Evolutionary conservation across 192 early-diverging fungal genomes (phyloP), one percentile per base, ranked within the genome.

Genomic region (Coemansia guatemalensis): DNA sequence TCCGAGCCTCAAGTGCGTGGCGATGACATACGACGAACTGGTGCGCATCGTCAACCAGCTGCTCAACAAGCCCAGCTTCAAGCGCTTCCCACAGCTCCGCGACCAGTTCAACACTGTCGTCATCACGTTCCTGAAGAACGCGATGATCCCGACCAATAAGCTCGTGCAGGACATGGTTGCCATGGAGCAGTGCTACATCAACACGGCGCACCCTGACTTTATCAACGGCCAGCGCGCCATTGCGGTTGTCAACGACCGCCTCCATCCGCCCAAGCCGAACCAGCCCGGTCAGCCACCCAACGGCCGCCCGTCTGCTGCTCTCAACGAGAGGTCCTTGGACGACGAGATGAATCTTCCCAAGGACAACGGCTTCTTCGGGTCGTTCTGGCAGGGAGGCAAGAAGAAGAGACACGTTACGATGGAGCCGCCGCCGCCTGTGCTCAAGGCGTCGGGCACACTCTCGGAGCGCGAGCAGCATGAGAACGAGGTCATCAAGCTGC

Each of bases 201-300:
- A 99, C 85, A 99, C 98, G 8, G 95, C 85, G 6, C 98, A 99
- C 73, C 96, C 96, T 6, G 96, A 99, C 72, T 99, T 99, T 81
- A 84, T 99, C 71, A 94, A 88, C 68, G 98, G 98, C 29, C 95
- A 98, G 83, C 90, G 88, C 66, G 95, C 95, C 6, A 92, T 96
- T 86, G 85, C 93, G 24, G 86, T 96, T 57, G 91, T 97, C 75
- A 90, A 88, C 56, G 97, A 97, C 23, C 85, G 90, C 48, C 74
- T 94, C 63, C 88, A 90, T 53, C 86, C 87, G 21, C 82, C 86
- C 41, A 90, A 89, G 74, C 81, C 84, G 52, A 74, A 67, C 29
- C 71, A 73, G 62, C 69, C 65, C 5, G 60, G 59, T 26, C 52
- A 53, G 53, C 68, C 61, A 44, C 30, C 49, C 21, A 50, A 58